These are phyloP conservation scores for Malassezia restricta DNA, from an alignment of 1,284 basidiomycete genomes.

Conservation along the genomic window DNA sequence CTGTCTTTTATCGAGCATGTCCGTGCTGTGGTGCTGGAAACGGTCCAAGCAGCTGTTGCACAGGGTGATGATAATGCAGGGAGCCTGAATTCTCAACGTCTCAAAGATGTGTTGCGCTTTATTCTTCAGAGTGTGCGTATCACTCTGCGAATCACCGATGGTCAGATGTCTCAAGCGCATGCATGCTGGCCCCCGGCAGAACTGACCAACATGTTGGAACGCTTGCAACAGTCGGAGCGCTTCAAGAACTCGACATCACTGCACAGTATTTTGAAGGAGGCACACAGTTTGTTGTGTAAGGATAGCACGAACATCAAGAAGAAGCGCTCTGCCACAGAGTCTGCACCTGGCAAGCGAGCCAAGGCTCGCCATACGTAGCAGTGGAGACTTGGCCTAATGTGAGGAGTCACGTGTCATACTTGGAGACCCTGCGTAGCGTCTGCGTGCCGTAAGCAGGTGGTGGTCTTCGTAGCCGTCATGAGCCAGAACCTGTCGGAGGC, in stretches of 20 bases:
- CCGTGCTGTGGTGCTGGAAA: constrained; percentile 52
- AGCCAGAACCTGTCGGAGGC: constrained; percentile 10
- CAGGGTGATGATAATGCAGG: constrained; percentile 31
- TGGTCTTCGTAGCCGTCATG: not conserved
- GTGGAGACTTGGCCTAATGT: not conserved
- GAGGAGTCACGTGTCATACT: too few species aligned
- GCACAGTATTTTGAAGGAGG: constrained; percentile 52
- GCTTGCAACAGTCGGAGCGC: constrained; percentile 17
- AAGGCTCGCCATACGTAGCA: too few species aligned
- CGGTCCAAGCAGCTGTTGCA: constrained; percentile 53
- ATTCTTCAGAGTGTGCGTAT: constrained; percentile 58
- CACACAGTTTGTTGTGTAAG: constrained; percentile 38
- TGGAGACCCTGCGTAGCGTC: too few species aligned
- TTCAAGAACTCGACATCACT: constrained; percentile 47
- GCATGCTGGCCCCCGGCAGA: constrained; percentile 47
- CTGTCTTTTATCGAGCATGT: constrained; percentile 53
- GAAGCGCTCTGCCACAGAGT: constrained; percentile 14
- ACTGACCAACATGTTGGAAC: constrained; percentile 17
- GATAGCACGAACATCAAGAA: not conserved
- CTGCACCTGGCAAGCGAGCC: not conserved
- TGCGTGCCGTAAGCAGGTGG: too few species aligned
- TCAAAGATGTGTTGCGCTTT: constrained; percentile 70
- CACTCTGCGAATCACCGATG: constrained; percentile 50
- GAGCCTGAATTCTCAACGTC: constrained; percentile 55
- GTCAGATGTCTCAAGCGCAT: constrained; percentile 7